Percentiles rank a stretch among this genome's conserved stretches.
Conservation (phyloP, 2,329 filamentous ascomycete species). For the Lecanicillium sp. region DNA sequence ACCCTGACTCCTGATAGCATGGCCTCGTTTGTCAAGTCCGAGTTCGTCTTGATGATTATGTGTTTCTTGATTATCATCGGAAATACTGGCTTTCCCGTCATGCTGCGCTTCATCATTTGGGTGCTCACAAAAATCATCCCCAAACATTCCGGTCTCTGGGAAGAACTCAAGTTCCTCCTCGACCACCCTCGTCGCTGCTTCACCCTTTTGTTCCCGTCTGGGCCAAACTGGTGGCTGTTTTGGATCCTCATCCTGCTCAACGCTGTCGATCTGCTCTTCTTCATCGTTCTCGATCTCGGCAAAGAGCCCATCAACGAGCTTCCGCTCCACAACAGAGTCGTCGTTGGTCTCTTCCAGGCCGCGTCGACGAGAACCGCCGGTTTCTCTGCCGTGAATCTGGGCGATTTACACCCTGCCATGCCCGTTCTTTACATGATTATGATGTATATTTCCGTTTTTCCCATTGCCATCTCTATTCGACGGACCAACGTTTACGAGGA, state of each 20-base stretch:
- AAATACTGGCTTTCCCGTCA: slow-evolving; percentile 91
- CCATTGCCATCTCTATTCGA: slow-evolving; percentile 91
- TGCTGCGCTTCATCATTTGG: slow-evolving; percentile 94
- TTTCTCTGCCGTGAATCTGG: slow-evolving; percentile 74
- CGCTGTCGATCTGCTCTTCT: slow-evolving; percentile 78
- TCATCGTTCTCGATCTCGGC: slow-evolving; percentile 84
- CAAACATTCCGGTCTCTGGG: slow-evolving; percentile 65
- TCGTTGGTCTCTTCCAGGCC: slow-evolving; percentile 87
- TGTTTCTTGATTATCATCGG: slow-evolving; percentile 88
- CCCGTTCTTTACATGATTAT: slow-evolving; percentile 94
- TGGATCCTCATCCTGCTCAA: slow-evolving; percentile 79
- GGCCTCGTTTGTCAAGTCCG: slow-evolving; percentile 74
- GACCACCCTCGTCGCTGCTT: slow-evolving; percentile 96
- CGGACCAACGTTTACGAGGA: slow-evolving; percentile 97
- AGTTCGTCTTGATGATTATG: slow-evolving; percentile 70
- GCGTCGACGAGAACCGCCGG: slow-evolving; percentile 85
- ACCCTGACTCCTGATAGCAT: slow-evolving; percentile 92
- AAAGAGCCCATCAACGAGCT: slow-evolving; percentile 61
- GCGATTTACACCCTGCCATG: slow-evolving; percentile 77
- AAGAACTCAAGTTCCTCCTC: slow-evolving; percentile 83
- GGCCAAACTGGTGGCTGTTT: slow-evolving; percentile 94
- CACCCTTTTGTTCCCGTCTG: slow-evolving; percentile 83
- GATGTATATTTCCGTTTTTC: slow-evolving; percentile 99
- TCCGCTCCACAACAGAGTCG: slow-evolving; percentile 66
- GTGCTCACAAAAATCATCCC: slow-evolving; percentile 61